Evolutionary conservation across 139 green algal species (phyloP).

Genomic region (Chlamydomonas schloesseri): DNA sequence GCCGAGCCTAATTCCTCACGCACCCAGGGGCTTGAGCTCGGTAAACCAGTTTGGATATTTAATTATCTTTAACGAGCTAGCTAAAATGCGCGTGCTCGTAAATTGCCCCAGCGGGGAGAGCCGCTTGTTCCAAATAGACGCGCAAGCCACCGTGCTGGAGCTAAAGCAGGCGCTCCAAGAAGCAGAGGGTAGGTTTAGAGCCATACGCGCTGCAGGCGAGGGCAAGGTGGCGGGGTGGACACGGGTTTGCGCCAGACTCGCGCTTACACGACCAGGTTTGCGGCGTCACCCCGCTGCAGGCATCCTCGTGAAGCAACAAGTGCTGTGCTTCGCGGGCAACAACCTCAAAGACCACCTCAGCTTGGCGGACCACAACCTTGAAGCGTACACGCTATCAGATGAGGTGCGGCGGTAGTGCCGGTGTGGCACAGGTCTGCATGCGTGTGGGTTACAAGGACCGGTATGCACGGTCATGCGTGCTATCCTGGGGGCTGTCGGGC

Average conservation of each 20-base stretch:
- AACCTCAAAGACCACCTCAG: constrained; percentile 61
- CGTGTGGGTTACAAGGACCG: no score
- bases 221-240: no score
- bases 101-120: constrained; percentile 63
- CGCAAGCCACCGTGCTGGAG: constrained; percentile 49
- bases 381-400: constrained; percentile 61
- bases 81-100: constrained; percentile 53
- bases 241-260: no score
- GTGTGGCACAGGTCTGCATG: no score
- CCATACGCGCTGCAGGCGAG: no score
- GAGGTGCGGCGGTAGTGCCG: constrained; percentile 51
- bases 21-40: no score
- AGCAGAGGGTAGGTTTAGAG: constrained; percentile 31
- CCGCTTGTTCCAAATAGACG: constrained; percentile 57
- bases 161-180: constrained; percentile 51
- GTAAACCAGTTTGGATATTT: no score
- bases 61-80: not conserved
- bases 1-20: no score
- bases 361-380: constrained; percentile 53
- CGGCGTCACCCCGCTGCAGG: constrained; percentile 50
- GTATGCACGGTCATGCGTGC: no score
- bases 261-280: no score
- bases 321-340: constrained; percentile 62
- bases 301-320: constrained; percentile 58
- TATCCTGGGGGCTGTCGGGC: no score